These are phyloP conservation scores for Colletotrichum incanum DNA, from an alignment of 2,329 filamentous ascomycete species.

Conservation along the genomic window DNA sequence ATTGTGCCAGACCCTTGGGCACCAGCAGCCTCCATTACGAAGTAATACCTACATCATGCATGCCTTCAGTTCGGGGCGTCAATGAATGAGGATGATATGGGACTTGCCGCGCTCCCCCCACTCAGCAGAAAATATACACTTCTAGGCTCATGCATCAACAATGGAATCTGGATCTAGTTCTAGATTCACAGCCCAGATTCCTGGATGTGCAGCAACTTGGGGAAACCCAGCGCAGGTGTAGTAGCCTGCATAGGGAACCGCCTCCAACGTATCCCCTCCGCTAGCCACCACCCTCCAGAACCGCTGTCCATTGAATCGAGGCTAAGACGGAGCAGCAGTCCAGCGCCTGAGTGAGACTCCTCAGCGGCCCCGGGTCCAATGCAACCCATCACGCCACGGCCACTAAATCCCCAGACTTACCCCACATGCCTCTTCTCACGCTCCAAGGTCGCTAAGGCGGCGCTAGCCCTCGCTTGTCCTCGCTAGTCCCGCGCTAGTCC, in stretches of 20 bases:
- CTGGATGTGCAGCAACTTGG: constrained; percentile 12
- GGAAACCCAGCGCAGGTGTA: constrained; percentile 12
- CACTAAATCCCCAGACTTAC: constrained; percentile 43
- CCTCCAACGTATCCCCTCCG: background rate
- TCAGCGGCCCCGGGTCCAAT: constrained; percentile 16
- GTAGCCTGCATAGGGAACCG: constrained; percentile 6
- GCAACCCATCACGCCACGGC: constrained; percentile 41
- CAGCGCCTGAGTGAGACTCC: background rate
- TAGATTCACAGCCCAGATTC: background rate
- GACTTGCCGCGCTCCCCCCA: background rate
- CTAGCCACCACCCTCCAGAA: background rate
- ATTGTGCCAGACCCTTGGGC: background rate
- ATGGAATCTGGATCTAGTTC: background rate
- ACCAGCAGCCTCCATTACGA: background rate
- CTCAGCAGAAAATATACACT: background rate
- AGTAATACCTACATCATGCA: background rate
- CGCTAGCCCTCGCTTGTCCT: background rate
- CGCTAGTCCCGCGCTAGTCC: background rate
- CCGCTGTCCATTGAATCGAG: background rate
- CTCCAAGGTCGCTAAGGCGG: background rate
- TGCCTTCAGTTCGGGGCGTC: background rate
- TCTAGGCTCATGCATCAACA: background rate
- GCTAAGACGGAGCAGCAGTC: background rate
- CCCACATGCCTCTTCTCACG: constrained; percentile 20
- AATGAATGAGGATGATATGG: background rate